Conservation (phyloP, 2,329 filamentous ascomycete species). For the Stagonosporopsis cucurbitacearum region DNA sequence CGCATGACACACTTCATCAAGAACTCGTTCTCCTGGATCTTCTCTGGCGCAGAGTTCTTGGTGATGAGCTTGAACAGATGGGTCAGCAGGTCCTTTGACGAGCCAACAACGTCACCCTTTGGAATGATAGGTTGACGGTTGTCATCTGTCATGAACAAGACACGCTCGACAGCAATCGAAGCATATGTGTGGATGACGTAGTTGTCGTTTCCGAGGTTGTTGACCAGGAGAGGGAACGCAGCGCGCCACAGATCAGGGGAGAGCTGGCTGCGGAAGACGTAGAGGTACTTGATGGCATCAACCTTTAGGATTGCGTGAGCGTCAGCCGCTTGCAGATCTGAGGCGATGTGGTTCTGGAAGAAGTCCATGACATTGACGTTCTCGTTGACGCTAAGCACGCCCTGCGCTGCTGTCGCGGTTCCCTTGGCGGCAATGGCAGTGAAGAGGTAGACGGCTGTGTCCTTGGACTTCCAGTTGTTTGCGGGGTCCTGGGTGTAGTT, state of each 20-base stretch:
- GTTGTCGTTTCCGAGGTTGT: slow-evolving; percentile 86
- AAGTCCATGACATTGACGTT: slow-evolving; percentile 87
- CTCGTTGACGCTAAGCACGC: slow-evolving; percentile 87
- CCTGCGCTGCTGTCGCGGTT: slow-evolving; percentile 81
- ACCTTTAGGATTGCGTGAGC: slow-evolving; percentile 90
- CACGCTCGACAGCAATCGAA: slow-evolving; percentile 93
- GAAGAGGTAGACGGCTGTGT: slow-evolving; percentile 97
- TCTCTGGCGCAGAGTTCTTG: slow-evolving; percentile 81
- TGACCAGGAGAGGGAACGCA: slow-evolving; percentile 87
- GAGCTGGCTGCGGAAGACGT: slow-evolving; percentile 94
- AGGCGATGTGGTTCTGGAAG: slow-evolving; percentile 89
- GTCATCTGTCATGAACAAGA: slow-evolving; percentile 81
- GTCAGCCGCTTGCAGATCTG: slow-evolving; percentile 77
- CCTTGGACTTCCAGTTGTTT: slow-evolving; percentile 93
- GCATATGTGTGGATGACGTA: slow-evolving; percentile 99
- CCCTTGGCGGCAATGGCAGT: slow-evolving; percentile 93
- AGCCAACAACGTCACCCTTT: slow-evolving; percentile 76
- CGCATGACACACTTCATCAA: slow-evolving; percentile 99
- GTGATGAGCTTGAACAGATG: slow-evolving; percentile 93
- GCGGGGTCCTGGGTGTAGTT: slow-evolving; percentile 70
- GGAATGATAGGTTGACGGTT: slow-evolving; percentile 79
- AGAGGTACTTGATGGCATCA: slow-evolving; percentile 97
- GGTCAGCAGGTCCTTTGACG: slow-evolving; percentile 83
- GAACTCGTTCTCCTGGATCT: slow-evolving; percentile 98
- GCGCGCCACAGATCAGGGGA: slow-evolving; percentile 90